Percentiles rank a stretch among this genome's conserved stretches.
phyloP scores from a whole-genome alignment of 108 stramenopile genomes.

The Skeletonema menzelii region DNA sequence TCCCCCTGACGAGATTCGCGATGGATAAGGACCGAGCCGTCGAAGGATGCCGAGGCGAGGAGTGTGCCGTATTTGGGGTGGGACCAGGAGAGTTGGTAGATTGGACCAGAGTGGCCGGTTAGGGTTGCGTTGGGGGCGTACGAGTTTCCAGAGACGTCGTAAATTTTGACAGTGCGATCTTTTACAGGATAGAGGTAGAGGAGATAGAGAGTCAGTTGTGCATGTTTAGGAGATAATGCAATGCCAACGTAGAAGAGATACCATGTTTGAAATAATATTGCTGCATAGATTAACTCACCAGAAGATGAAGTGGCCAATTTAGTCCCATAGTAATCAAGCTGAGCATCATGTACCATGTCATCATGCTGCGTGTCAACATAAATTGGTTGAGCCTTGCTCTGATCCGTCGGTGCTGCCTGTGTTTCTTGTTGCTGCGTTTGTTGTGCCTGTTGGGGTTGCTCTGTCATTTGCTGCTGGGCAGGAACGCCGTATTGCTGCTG shows the following conservation, averaged over 20 bases:
- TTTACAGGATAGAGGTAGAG: background rate
- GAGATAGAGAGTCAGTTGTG: background rate
- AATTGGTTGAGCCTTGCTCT: conserved; percentile 42
- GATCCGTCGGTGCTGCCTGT: conserved; percentile 6
- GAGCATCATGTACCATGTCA: conserved; percentile 95
- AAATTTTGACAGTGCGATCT: conserved; percentile 94
- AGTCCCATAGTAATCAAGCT: conserved; percentile 94
- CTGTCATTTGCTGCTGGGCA: background rate
- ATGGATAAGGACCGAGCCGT: conserved; percentile 86
- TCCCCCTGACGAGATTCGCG: conserved; percentile 79
- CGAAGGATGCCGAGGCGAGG: conserved; percentile 90
- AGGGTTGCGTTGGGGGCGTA: conserved; percentile 84
- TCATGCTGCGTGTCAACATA: conserved; percentile 93
- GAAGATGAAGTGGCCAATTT: conserved; percentile 92
- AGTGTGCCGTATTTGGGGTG: conserved; percentile 92
- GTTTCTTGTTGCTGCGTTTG: conserved; percentile 4
- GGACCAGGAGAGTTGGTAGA: conserved; percentile 95
- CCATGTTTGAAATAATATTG: background rate
- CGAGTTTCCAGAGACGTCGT: conserved; percentile 80
- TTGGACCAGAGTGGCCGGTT: conserved; percentile 89
- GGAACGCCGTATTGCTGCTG: background rate
- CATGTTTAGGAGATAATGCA: background rate
- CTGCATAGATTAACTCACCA: conserved; percentile 45
- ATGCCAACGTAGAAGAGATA: conserved; percentile 1
- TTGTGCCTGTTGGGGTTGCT: conserved; percentile 1